Percentiles rank a stretch among this genome's conserved stretches.
These are phyloP conservation scores for Cucumis cinereus DNA, from an alignment of 306 rosid genomes.

Conservation along the genomic window DNA sequence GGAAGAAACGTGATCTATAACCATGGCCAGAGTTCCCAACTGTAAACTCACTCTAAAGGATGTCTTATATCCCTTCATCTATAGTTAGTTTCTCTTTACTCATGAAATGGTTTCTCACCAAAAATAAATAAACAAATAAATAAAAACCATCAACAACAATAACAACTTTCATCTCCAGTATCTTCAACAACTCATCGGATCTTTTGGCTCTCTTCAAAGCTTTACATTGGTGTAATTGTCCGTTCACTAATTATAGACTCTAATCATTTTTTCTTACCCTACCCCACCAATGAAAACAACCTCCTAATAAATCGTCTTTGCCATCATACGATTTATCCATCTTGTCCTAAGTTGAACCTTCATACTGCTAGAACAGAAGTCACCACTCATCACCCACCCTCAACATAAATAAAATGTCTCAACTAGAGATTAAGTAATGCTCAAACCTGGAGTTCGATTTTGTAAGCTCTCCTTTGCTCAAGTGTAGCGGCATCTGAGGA, in stretches of 20 bases:
- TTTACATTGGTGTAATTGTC: not conserved
- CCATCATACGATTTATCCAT: not conserved
- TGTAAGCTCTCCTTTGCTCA: constrained; percentile 90
- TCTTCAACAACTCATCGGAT: not conserved
- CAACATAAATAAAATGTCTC: not conserved
- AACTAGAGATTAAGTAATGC: constrained; percentile 13
- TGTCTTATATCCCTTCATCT: not conserved
- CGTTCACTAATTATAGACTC: not conserved
- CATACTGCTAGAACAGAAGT: not conserved
- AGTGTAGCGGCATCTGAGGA: constrained; percentile 78
- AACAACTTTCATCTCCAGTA: not conserved
- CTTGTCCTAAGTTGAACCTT: not conserved
- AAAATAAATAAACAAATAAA: not conserved
- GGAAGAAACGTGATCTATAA: not conserved
- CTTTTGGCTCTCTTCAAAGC: not conserved
- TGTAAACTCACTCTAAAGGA: not conserved
- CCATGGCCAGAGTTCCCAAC: not conserved
- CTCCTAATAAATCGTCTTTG: not conserved
- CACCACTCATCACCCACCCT: constrained; percentile 1
- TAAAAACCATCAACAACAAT: not conserved
- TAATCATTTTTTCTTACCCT: not conserved
- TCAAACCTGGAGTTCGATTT: constrained; percentile 87
- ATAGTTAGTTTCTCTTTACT: not conserved
- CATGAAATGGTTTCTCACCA: not conserved
- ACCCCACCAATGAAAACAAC: not conserved